Conservation (phyloP, 257 asterid genomes). For the Euphrasia confusa region DNA sequence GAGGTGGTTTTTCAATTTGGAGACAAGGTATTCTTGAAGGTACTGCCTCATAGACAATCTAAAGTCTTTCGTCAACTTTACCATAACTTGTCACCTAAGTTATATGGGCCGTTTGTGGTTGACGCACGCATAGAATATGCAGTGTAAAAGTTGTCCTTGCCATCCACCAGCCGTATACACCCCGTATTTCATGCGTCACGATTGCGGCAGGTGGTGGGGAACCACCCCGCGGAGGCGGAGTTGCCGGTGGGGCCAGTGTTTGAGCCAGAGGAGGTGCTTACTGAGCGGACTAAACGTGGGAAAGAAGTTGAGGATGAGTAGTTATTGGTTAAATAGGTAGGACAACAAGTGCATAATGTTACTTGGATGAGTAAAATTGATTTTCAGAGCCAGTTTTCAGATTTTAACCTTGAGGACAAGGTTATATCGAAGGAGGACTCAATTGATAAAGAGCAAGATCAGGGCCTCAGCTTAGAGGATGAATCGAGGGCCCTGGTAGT, state of each 20-base stretch:
- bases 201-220: background rate
- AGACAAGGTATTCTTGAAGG: background rate
- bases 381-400: no score
- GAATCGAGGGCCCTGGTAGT: no score
- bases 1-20: no score
- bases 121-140: no score
- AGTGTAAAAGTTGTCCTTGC: background rate
- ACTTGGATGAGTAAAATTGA: no score
- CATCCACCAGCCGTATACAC: background rate
- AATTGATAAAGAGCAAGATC: no score
- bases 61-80: background rate
- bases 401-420: no score
- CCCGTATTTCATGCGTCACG: background rate
- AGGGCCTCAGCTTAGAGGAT: no score
- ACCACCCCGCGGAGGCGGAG: background rate
- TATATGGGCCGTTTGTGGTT: background rate
- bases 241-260: background rate
- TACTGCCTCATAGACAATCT: background rate
- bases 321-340: background rate
- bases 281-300: background rate
- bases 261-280: background rate
- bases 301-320: background rate
- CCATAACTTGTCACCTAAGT: background rate
- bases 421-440: no score
- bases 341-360: background rate